Conservation (phyloP, 1,284 basidiomycete species). For the Marasmius tenuissimus region DNA sequence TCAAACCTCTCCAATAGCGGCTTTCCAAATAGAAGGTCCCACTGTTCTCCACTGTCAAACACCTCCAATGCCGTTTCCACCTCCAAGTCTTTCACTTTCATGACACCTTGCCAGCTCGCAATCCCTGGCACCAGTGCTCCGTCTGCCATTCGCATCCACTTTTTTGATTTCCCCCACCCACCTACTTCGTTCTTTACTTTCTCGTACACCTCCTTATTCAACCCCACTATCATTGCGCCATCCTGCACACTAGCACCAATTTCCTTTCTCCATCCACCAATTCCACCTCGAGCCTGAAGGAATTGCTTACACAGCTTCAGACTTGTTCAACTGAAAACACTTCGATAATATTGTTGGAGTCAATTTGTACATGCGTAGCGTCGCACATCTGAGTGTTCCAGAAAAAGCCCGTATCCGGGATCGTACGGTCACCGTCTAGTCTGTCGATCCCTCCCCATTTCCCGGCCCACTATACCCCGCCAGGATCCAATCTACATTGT, state of each 20-base stretch:
- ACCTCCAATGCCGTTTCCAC: slow-evolving; percentile 26
- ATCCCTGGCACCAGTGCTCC: slow-evolving; percentile 22
- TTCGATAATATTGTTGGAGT: not conserved
- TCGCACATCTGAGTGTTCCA: not conserved
- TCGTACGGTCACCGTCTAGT: no score
- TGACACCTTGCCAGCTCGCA: slow-evolving; percentile 20
- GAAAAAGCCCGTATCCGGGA: not conserved
- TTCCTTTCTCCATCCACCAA: not conserved
- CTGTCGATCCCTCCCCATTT: slow-evolving; percentile 2
- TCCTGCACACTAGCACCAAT: slow-evolving; percentile 24
- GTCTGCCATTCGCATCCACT: slow-evolving; percentile 29
- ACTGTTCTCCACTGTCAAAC: slow-evolving; percentile 29
- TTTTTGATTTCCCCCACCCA: slow-evolving; percentile 12
- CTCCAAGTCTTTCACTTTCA: slow-evolving; percentile 18
- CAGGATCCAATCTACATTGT: not conserved
- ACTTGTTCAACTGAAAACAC: slow-evolving; percentile 1
- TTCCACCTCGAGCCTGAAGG: not conserved
- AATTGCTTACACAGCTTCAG: slow-evolving; percentile 1
- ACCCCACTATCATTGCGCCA: slow-evolving; percentile 28
- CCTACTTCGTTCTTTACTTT: slow-evolving; percentile 15
- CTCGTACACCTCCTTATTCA: slow-evolving; percentile 19
- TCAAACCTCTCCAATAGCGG: slow-evolving; percentile 24
- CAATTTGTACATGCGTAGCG: not conserved
- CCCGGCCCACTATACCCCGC: not conserved
- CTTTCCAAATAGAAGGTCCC: slow-evolving; percentile 32